Percentiles rank a stretch among this genome's conserved stretches.
Conservation (phyloP, 192 early-diverging fungal genomes). For the Backusella macrospora region DNA sequence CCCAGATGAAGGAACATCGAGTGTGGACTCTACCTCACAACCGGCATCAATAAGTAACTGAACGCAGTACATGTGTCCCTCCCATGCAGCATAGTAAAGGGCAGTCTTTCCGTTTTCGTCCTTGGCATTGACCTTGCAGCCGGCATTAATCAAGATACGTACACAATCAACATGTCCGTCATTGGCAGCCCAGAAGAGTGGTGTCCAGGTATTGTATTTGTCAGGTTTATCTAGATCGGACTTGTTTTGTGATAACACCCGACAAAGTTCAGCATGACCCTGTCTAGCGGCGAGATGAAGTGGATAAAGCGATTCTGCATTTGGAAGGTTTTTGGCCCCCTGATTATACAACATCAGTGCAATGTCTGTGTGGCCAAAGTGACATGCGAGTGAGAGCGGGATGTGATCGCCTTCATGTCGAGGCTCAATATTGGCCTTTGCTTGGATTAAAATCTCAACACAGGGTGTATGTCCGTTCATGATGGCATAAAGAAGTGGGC, state of each 20-base stretch:
- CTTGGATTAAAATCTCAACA: constrained; percentile 73
- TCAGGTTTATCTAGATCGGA: constrained; percentile 81
- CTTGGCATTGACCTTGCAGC: constrained; percentile 68
- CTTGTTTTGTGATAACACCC: constrained; percentile 72
- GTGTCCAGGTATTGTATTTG: constrained; percentile 94
- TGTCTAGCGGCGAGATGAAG: constrained; percentile 87
- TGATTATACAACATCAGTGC: constrained; percentile 75
- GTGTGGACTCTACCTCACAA: constrained; percentile 30
- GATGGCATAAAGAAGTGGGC: constrained; percentile 87
- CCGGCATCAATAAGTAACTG: constrained; percentile 74
- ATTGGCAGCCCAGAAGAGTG: constrained; percentile 92
- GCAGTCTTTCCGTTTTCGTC: constrained; percentile 88
- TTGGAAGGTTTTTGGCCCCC: constrained; percentile 74
- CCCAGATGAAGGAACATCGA: neutral
- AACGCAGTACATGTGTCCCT: constrained; percentile 86
- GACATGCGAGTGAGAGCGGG: constrained; percentile 88
- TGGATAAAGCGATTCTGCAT: constrained; percentile 83
- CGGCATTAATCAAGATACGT: constrained; percentile 75
- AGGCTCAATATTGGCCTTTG: constrained; percentile 67
- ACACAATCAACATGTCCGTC: constrained; percentile 89
- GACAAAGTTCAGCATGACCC: constrained; percentile 74
- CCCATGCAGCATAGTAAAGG: constrained; percentile 89
- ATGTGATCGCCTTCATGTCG: constrained; percentile 59
- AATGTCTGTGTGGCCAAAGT: constrained; percentile 89
- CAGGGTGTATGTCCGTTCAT: constrained; percentile 79